Conservation (phyloP, 768 basidiomycete species). For the Trametes sanguinea region DNA sequence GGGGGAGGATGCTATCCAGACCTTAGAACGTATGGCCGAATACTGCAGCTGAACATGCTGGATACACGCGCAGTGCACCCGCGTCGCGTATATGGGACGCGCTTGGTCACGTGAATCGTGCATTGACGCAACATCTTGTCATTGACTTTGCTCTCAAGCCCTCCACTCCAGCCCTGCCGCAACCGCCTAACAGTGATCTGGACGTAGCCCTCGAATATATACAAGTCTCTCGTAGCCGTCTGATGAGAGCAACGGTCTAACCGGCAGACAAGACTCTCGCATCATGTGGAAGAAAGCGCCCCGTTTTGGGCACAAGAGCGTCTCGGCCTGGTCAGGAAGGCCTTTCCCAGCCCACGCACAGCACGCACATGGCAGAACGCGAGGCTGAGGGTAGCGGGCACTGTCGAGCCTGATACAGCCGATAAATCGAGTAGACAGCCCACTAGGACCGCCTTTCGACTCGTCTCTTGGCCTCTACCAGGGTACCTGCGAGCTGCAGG, state of each 20-base stretch:
- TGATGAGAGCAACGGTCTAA: background rate
- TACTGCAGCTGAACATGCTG: background rate
- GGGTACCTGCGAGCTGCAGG: background rate
- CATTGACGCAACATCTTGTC: too few species aligned
- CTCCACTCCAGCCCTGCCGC: too few species aligned
- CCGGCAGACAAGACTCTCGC: background rate
- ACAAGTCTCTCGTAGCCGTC: too few species aligned
- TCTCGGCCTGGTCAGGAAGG: background rate
- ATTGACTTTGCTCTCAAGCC: too few species aligned
- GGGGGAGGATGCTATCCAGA: too few species aligned
- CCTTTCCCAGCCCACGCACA: constrained; percentile 11
- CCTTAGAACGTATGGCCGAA: too few species aligned
- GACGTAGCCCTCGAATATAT: too few species aligned
- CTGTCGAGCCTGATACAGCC: constrained; percentile 9
- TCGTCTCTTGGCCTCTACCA: background rate
- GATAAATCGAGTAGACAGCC: background rate
- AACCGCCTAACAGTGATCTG: too few species aligned
- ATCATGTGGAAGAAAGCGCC: background rate
- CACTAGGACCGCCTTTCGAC: background rate
- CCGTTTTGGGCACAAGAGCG: constrained; percentile 14
- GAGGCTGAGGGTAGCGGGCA: background rate
- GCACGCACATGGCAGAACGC: constrained; percentile 2
- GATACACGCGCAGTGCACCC: background rate
- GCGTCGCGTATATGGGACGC: background rate
- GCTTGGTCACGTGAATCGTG: background rate